A percentile compares a stretch with the other conserved stretches of the same genome.
These are phyloP conservation scores for Pseudodiploospora longispora DNA, from an alignment of 2,329 filamentous ascomycete species.

Conservation along the genomic window DNA sequence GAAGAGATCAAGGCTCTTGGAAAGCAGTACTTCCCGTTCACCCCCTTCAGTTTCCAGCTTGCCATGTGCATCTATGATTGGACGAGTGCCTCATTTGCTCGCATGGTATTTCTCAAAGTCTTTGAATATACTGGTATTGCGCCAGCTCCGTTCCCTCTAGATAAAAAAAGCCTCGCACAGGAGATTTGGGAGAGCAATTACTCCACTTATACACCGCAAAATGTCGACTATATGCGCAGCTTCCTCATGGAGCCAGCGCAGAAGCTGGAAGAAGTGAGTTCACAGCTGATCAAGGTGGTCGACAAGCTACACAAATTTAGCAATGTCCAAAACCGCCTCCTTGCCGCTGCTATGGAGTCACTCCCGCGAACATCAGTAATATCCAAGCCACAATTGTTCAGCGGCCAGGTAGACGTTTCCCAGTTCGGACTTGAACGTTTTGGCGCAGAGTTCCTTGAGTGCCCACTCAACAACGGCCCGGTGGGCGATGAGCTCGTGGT, in stretches of 20 bases:
- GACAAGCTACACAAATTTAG: slow-evolving; percentile 4
- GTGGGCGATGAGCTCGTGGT: background rate
- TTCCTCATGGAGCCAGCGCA: slow-evolving; percentile 7
- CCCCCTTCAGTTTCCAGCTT: slow-evolving; percentile 6
- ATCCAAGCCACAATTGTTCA: slow-evolving; percentile 4
- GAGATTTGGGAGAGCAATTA: slow-evolving; percentile 8
- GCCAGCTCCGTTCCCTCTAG: slow-evolving; percentile 1
- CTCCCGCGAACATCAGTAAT: slow-evolving; percentile 4
- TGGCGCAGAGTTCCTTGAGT: slow-evolving; percentile 6
- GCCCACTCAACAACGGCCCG: slow-evolving; percentile 3
- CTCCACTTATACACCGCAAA: slow-evolving; percentile 4
- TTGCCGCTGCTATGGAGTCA: slow-evolving; percentile 2
- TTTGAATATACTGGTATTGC: slow-evolving; percentile 5
- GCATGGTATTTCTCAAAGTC: slow-evolving; percentile 7
- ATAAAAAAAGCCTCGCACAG: slow-evolving; percentile 1
- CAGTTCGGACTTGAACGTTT: slow-evolving; percentile 4
- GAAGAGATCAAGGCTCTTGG: slow-evolving; percentile 7
- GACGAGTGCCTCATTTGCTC: slow-evolving; percentile 7
- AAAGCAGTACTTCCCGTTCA: slow-evolving; percentile 6
- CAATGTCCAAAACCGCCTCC: slow-evolving; percentile 5
- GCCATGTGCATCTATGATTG: slow-evolving; percentile 8
- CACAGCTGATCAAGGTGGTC: slow-evolving; percentile 1
- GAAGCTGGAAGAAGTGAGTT: slow-evolving; percentile 2
- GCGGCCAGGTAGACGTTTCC: slow-evolving; percentile 7
- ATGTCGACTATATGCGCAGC: slow-evolving; percentile 3